Evolutionary conservation across 2,329 filamentous ascomycete genomes (phyloP), one percentile per base, ranked within the genome.

Genomic region (Ophiostoma perfectum): DNA sequence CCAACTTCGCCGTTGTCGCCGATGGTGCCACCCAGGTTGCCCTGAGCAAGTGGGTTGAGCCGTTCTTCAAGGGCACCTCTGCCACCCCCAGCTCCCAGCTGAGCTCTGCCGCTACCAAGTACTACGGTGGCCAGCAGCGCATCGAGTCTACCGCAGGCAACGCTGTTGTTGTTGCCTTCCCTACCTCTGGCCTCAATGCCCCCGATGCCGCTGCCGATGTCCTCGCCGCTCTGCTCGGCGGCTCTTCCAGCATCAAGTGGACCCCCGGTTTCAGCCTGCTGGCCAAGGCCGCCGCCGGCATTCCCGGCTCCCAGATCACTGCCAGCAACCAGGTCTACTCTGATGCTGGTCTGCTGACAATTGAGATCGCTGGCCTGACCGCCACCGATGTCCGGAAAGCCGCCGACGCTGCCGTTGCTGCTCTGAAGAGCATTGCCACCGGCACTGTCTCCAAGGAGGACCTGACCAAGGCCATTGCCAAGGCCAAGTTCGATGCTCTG

Each of bases 71-170:
- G 78, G 83, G 85, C 70, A 83, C 90, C 65, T 85, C 89, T 69
- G 78, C 82, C 74, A 79, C 83, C 72, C 38, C 60, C 8, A 45
- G 39, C 77, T 84, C 71, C 78, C 80, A 74, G 80, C 81, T 76
- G 75, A 81, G 55, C 80, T 90, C 72, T 84, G 80, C 86, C 73
- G 83, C 90, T 72, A 86, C 88, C 78, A 95, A 93, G 81, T 99
- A 98, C 88, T 91, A 88, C 77, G 95, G 95, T 79, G 96, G 95
- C 77, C 93, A 99, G 84, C 92, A 96, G 83, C 92, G 95, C 74
- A 90, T 91, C 73, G 84, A 90, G 72, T 90, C 92, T 79, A 84
- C 83, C 70, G 83, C 84, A 72, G 90, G 91, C 74, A 97, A 96
- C 81, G 86, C 93, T 60, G 78, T 97, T 74, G 91, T 97, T 73